Evolutionary conservation across 2,329 filamentous ascomycete species (phyloP), one percentile per base, ranked within the genome.

Genomic region (Epichloe bromicola): DNA sequence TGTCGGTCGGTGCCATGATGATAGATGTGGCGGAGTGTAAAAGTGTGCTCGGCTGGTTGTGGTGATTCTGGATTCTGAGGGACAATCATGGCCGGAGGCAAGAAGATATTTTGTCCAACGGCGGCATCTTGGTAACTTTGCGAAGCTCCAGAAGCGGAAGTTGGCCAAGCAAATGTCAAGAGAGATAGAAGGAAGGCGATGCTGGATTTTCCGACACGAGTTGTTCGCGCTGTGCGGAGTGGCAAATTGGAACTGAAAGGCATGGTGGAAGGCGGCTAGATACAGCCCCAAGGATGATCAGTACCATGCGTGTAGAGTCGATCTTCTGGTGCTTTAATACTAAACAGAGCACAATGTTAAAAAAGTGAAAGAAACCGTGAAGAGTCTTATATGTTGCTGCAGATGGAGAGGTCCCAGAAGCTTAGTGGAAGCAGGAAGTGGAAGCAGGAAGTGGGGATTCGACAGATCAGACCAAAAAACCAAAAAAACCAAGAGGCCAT

Each of bases 1-100:
- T 95, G 80, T 58, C 78, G 72, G 65, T 91, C 79, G 40, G 88
- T 86, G 53, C 91, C 91, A 69, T 95, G 90, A 65, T 96, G 90
- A 69, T 88, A 93, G 61, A 97, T 83, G 68, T 98, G 91, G 60
- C 88, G 83, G 51, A 98, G 78, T 6, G 76, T 82, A 71, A 84
- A 83, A 37, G 70, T 69, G 59, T 83, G 79, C 8, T 81, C 73
- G 19, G 73, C 71, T 11, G 78, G 71, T 11, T 61, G 63, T 20
- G 73, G 74, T 5, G 70, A 61, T 51, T 76, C 71, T 49, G 60
- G 63, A n/a, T 52, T 59, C 26, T 71, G 70, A 43, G 70, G 70
- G 34, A 74, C 64, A 45, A 67, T 56, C 14, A 64, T 62, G 10
- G 58, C 62, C 1, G 66, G 65, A 36, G 72, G 70, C 17, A 79